These are phyloP conservation scores for Fraxinus sp. DNA, from an alignment of 305 asterid species.

Conservation along the genomic window DNA sequence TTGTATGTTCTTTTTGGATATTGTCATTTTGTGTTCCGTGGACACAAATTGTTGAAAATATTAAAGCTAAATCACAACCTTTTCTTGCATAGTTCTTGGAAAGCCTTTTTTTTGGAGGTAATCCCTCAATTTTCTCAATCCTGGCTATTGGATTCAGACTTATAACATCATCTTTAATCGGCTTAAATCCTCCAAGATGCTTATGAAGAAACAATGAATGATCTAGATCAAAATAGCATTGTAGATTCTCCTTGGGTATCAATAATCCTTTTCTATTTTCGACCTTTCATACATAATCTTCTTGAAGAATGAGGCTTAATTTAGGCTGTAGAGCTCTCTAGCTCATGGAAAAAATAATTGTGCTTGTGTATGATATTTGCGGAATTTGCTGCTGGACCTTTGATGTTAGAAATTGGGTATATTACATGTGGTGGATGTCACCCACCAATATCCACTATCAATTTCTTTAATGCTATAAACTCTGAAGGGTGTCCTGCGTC, in stretches of 20 bases:
- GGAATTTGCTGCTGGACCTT: not conserved
- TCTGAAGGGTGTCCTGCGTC: not conserved
- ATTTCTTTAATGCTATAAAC: not conserved
- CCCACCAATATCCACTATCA: not conserved
- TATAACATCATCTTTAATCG: not conserved
- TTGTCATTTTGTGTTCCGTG: conserved; percentile 7
- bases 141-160: not conserved
- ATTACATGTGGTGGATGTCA: not conserved
- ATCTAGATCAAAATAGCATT: not conserved
- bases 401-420: not conserved
- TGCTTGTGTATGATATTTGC: not conserved
- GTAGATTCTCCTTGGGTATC: not conserved
- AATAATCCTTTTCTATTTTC: not conserved
- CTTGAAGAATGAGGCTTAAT: not conserved
- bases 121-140: not conserved
- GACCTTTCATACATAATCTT: not conserved
- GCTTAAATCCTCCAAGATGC: not conserved
- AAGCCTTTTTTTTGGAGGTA: not conserved
- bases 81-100: not conserved
- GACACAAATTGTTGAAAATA: conserved; percentile 7
- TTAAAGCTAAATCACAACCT: not conserved
- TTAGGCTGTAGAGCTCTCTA: not conserved
- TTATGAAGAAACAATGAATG: not conserved
- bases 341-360: not conserved
- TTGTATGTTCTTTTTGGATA: not conserved